Percentiles rank a stretch among this genome's conserved stretches.
phyloP scores from a whole-genome alignment of 2,329 filamentous ascomycete genomes.

The Ceratocystis colombiana region DNA sequence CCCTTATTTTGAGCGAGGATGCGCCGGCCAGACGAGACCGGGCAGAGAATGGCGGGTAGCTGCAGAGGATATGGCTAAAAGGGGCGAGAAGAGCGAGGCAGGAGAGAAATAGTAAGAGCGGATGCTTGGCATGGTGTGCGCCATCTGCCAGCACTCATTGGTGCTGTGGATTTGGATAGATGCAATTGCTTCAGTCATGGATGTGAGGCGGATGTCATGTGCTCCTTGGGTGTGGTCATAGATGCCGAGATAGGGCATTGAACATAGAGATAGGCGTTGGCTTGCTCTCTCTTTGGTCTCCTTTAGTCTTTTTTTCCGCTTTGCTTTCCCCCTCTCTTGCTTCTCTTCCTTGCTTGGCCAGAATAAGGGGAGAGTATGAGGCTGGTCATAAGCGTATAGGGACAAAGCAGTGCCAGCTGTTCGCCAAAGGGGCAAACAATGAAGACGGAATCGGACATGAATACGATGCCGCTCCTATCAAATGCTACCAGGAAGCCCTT shows the following conservation, averaged over 20 bases:
- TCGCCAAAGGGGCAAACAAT: not conserved
- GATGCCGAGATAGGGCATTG: not conserved
- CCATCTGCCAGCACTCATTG: not conserved
- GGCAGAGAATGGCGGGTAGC: conserved; percentile 1
- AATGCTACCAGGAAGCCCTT: not conserved
- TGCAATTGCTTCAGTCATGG: not conserved
- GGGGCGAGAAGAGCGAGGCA: not conserved
- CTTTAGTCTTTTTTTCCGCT: not conserved
- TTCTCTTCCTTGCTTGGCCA: not conserved
- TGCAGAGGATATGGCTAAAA: not conserved
- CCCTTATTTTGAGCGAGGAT: not conserved
- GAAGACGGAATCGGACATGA: not conserved
- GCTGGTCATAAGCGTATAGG: not conserved
- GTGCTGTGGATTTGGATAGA: not conserved
- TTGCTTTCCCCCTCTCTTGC: not conserved
- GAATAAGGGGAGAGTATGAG: not conserved
- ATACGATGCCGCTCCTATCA: not conserved
- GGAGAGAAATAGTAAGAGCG: not conserved
- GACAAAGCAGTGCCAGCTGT: not conserved
- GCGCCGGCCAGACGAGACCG: not conserved
- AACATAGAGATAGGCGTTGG: not conserved
- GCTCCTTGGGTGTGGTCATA: not conserved
- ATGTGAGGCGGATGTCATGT: not conserved
- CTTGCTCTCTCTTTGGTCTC: not conserved
- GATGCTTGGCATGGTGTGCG: not conserved